These are phyloP conservation scores for Jackrogersella multiformis DNA, from an alignment of 495 filamentous ascomycete species.

Conservation along the genomic window DNA sequence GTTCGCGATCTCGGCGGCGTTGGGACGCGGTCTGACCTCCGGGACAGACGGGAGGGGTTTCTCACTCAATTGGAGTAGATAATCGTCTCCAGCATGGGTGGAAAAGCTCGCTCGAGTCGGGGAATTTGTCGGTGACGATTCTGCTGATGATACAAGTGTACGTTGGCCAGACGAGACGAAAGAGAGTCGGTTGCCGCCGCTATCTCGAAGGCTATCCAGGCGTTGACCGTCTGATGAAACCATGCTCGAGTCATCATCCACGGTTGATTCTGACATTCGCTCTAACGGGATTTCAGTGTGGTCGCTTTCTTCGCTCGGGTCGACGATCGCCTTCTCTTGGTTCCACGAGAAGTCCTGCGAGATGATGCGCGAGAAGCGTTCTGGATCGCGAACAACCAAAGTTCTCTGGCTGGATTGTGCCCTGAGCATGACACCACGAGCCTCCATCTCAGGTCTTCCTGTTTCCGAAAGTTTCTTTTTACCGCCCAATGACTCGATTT, in stretches of 20 bases:
- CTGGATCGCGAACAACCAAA: slow-evolving; percentile 61
- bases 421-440: slow-evolving; percentile 52
- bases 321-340: slow-evolving; percentile 33
- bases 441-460: slow-evolving; percentile 54
- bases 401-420: slow-evolving; percentile 61
- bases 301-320: slow-evolving; percentile 33
- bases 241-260: slow-evolving; percentile 58
- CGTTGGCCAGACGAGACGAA: slow-evolving; percentile 68
- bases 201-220: slow-evolving; percentile 58
- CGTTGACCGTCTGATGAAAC: slow-evolving; percentile 61
- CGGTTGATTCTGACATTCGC: slow-evolving; percentile 32
- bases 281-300: slow-evolving; percentile 22
- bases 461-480: slow-evolving; percentile 71
- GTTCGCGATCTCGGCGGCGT: slow-evolving; percentile 61
- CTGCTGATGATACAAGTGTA: slow-evolving; percentile 63
- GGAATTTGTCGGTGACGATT: slow-evolving; percentile 63
- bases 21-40: slow-evolving; percentile 57
- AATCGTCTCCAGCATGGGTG: slow-evolving; percentile 51
- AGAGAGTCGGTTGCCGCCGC: slow-evolving; percentile 65
- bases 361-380: slow-evolving; percentile 52
- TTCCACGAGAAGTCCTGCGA: slow-evolving; percentile 49
- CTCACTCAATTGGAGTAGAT: slow-evolving; percentile 30
- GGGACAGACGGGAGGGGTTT: slow-evolving; percentile 23
- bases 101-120: slow-evolving; percentile 58
- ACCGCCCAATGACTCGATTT: slow-evolving; percentile 75